These are phyloP conservation scores for Cardamine occulta DNA, from an alignment of 345 rosid species.

Conservation along the genomic window DNA sequence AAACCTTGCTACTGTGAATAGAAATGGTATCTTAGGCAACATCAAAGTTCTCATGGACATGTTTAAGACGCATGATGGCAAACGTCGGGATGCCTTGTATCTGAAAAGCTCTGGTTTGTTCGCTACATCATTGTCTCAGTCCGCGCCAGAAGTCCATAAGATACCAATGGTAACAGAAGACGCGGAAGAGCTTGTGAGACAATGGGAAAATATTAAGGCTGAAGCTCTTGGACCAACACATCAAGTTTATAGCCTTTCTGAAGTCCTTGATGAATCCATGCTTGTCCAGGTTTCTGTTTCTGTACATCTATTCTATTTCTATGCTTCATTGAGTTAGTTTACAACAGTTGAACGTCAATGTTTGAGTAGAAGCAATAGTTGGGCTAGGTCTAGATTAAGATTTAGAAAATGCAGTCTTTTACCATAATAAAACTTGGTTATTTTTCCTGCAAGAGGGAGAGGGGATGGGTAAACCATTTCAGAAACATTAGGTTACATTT, in stretches of 20 bases:
- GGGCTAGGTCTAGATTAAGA: constrained; percentile 4
- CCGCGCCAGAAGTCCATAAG: constrained; percentile 45
- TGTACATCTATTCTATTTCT: constrained; percentile 9
- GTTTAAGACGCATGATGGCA: constrained; percentile 51
- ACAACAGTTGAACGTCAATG: constrained; percentile 1
- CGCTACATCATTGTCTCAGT: constrained; percentile 54
- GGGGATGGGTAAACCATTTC: not conserved
- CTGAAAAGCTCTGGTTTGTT: constrained; percentile 47
- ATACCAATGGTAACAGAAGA: constrained; percentile 79
- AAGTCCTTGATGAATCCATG: constrained; percentile 91
- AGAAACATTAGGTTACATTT: constrained; percentile 19
- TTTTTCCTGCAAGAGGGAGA: constrained; percentile 12
- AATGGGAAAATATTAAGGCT: constrained; percentile 92
- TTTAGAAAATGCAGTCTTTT: not conserved
- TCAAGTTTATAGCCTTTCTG: constrained; percentile 62
- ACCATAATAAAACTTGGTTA: not conserved
- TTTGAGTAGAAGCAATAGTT: not conserved
- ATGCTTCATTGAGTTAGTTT: constrained; percentile 15
- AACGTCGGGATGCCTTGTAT: constrained; percentile 45
- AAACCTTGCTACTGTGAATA: constrained; percentile 33
- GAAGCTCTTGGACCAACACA: constrained; percentile 87
- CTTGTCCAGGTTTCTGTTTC: constrained; percentile 69
- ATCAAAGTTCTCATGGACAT: constrained; percentile 56
- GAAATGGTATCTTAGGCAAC: constrained; percentile 48
- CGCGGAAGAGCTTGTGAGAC: constrained; percentile 87